Conservation (phyloP, 2,329 filamentous ascomycete genomes). For the Cercospora zeae-maydis region DNA sequence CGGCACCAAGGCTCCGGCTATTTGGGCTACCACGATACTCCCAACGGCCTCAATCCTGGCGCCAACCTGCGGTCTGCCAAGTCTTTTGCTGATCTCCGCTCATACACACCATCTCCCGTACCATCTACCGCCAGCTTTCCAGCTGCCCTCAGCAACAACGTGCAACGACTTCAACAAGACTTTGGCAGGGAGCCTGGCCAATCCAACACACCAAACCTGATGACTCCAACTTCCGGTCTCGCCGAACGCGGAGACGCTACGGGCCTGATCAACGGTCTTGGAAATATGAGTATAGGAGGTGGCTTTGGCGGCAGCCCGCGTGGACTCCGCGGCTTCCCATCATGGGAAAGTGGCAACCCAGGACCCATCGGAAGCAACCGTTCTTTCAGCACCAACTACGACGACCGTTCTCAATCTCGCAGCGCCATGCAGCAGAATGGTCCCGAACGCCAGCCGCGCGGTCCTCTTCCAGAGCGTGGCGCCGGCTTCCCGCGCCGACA, state of each 20-base stretch:
- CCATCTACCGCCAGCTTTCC: conserved; percentile 86
- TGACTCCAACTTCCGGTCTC: conserved; percentile 52
- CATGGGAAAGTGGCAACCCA: conserved; percentile 56
- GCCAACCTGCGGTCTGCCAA: conserved; percentile 88
- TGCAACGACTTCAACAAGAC: conserved; percentile 54
- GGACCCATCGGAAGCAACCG: conserved; percentile 64
- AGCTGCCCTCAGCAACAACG: conserved; percentile 60
- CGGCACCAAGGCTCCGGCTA: conserved; percentile 76
- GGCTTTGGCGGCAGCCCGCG: conserved; percentile 55
- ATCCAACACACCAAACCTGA: conserved; percentile 62
- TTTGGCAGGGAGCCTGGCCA: conserved; percentile 55
- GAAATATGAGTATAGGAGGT: conserved; percentile 56
- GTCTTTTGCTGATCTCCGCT: conserved; percentile 92
- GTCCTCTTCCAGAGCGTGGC: conserved; percentile 58
- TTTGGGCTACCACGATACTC: conserved; percentile 74
- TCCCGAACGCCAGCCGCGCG: conserved; percentile 60
- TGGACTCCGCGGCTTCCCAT: conserved; percentile 58
- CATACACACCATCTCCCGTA: conserved; percentile 90
- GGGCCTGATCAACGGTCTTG: conserved; percentile 61
- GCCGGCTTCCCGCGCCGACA: conserved; percentile 56
- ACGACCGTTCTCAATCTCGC: conserved; percentile 53
- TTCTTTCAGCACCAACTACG: conserved; percentile 57
- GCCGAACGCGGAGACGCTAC: conserved; percentile 31
- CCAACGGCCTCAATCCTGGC: conserved; percentile 60
- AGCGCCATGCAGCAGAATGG: conserved; percentile 36